Evolutionary conservation across 2,329 filamentous ascomycete genomes (phyloP), one percentile per base, ranked within the genome.

Genomic region (Macrophomina phaseolina): DNA sequence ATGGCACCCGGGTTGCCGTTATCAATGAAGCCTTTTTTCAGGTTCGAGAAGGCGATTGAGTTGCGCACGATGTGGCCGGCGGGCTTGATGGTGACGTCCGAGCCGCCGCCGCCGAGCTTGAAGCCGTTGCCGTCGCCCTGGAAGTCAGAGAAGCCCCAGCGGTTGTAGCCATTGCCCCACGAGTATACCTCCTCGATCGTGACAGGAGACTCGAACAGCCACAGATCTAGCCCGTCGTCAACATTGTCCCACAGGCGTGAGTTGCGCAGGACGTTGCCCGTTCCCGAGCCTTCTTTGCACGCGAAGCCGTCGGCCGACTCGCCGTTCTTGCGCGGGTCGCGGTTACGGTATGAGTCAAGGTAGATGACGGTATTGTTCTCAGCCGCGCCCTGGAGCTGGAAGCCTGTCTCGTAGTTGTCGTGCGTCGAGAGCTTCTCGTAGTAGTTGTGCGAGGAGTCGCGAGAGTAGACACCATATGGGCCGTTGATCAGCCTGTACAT

Each of bases 201-300:
- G 11, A 83, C 69, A 7, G 77, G 72, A 5, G 78, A 81, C 64
- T 77, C 78, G 67, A 83, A 84, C 73, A 69, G 70, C 71, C 72
- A 83, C 0, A 83, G 72, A 69, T 83, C 81, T 5, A 83, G 73
- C 1, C 83, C 83, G 63, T 85, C 83, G 46, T 85, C 83, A 6
- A 84, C 83, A 38, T 85, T 85, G 64, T 85, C 78, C 81, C 81
- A 85, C 0, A 84, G 75, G 18, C 83, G 78, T 0, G 81, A 80
- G 5, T 81, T 81, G 34, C 79, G 78, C 6, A 84, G 69, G 1
- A 81, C 69, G 61, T 85, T 85, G 8, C 83, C 83, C 23, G 77
- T 77, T 3, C 83, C 83, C 1, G 72, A 75, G 6, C 83, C 83
- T 52, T 81, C 78, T 71, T 85, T 85, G 71, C 78, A 80, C 1